A percentile compares a stretch with the other conserved stretches of the same genome.
These are phyloP conservation scores for Xylariales sp. DNA, from an alignment of 2,329 filamentous ascomycete species.

Conservation along the genomic window DNA sequence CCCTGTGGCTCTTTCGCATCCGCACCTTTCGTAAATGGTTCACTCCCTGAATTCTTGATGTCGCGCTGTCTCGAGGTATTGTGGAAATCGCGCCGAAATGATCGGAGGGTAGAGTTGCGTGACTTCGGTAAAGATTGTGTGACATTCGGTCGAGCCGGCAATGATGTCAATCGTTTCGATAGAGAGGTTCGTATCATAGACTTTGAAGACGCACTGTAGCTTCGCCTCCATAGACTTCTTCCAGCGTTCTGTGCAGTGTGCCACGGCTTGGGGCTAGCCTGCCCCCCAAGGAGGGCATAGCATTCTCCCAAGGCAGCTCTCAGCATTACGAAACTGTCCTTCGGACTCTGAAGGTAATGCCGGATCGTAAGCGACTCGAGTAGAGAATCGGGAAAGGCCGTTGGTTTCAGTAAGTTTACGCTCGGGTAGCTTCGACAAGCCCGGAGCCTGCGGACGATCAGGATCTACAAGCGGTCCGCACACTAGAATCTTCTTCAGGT, in stretches of 20 bases:
- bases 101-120: neutral
- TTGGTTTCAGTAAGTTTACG: too few relatives aligned
- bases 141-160: neutral
- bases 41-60: neutral
- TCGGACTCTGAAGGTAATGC: too few relatives aligned
- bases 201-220: neutral
- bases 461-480: too few relatives aligned
- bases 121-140: neutral
- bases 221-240: neutral
- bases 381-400: too few relatives aligned
- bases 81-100: slow-evolving; percentile 7
- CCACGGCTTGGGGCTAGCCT: neutral
- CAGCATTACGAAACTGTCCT: slow-evolving; percentile 1
- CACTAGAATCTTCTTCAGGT: too few relatives aligned
- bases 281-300: slow-evolving; percentile 2
- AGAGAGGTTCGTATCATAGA: neutral
- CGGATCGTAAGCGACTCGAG: too few relatives aligned
- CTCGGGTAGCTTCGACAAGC: too few relatives aligned
- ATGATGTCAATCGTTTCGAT: neutral
- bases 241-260: neutral
- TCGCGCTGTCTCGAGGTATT: slow-evolving; percentile 7
- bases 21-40: neutral
- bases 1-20: slow-evolving; percentile 28
- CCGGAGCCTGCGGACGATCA: too few relatives aligned
- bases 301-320: slow-evolving; percentile 1